A percentile compares a stretch with the other conserved stretches of the same genome.
Conservation (phyloP, 768 basidiomycete species). For the Ramaria sp. region DNA sequence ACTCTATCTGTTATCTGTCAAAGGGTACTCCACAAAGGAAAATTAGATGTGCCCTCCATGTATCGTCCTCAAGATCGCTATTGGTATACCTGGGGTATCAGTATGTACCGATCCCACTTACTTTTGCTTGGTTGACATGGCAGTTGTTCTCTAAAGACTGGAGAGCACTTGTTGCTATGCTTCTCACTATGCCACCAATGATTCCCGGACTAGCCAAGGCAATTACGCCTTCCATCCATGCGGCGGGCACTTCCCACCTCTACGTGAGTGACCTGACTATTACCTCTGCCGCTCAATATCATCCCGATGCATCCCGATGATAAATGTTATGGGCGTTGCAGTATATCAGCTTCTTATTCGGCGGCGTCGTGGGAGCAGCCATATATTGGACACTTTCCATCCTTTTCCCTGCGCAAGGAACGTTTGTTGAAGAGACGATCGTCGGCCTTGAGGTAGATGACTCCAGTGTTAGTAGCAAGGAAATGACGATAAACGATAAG, state of each 20-base stretch:
- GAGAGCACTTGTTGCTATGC: conserved; percentile 59
- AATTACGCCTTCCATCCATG: conserved; percentile 53
- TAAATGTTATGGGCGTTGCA: neutral
- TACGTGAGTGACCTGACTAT: conserved; percentile 38
- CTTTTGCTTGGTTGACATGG: neutral
- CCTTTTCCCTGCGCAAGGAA: conserved; percentile 28
- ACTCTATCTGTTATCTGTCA: conserved; percentile 25
- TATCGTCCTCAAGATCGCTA: conserved; percentile 75
- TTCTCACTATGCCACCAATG: conserved; percentile 57
- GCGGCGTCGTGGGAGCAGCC: conserved; percentile 25
- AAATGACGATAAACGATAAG: neutral
- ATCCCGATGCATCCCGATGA: too few relatives aligned
- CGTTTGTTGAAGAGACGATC: conserved; percentile 23
- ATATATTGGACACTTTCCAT: conserved; percentile 23
- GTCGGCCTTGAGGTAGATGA: neutral
- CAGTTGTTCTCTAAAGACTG: conserved; percentile 32
- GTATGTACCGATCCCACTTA: conserved; percentile 31
- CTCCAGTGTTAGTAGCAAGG: neutral
- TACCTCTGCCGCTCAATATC: neutral
- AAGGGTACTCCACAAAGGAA: conserved; percentile 63
- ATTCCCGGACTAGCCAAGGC: conserved; percentile 70
- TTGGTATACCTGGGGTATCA: conserved; percentile 58
- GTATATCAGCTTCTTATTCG: conserved; percentile 8
- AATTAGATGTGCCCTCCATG: conserved; percentile 75
- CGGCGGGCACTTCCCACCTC: conserved; percentile 44